Evolutionary conservation across 345 rosid species (phyloP), one percentile per base, ranked within the genome.

Genomic region (Limnanthes douglasii): DNA sequence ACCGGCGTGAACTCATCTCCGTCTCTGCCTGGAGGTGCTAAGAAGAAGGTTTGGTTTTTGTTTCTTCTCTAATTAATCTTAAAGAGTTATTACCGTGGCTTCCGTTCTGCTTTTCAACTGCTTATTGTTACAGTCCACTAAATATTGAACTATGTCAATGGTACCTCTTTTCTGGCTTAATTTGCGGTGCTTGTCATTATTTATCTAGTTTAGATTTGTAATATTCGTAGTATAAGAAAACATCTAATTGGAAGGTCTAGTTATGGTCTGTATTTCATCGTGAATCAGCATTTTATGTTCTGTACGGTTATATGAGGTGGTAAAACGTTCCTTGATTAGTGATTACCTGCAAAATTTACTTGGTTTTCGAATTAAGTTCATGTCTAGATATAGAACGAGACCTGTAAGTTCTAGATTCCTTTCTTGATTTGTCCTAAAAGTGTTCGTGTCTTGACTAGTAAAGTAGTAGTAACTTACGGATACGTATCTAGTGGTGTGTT

Each of bases 1-100:
- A 61, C 58, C 57, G 29, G 5, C 37, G 61, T 20, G 72, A 69
- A 38, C 72, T 69, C 20, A 61, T 65, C 39, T 58, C 72, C 21
- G 72, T 61, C 41, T 69, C 72, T 8, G 76, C 76, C 26, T 69
- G 76, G 76, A 69, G 61, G 46, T 61, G 72, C 45, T 69, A 51
- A 69, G 44, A 21, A 30, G 50, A 21, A 31, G 50, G 53, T 40
- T 41, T 22, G 36, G 23, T 53, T 53, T 46, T 32, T 45, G 30
- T n/a, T n/a, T n/a, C n/a, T n/a, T n/a, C n/a, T n/a, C n/a, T n/a
- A 26, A 3, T 8, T 30, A 58, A 48, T 23, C 44, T 54, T 50
- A 54, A 40, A 50, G 36, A 43, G 9, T 41, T 41, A 48, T 47
- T 26, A 1, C 43, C 17, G 15, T 43, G 48, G 52, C 48, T 54